phyloP scores from a whole-genome alignment of 306 rosid species.

The Pachyrhizus erosus region DNA sequence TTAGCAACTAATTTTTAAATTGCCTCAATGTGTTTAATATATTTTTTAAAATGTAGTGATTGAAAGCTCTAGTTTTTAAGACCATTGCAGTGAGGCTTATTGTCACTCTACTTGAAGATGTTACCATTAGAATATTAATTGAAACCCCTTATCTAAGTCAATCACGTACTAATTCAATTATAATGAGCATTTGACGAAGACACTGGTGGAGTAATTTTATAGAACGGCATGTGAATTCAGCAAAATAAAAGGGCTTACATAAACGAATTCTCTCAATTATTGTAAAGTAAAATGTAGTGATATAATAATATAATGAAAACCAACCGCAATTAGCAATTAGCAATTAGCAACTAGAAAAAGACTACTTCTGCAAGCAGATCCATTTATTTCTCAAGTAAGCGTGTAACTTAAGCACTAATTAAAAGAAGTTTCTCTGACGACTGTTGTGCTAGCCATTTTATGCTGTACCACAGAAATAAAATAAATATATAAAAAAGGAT shows the following conservation, averaged over 20 bases:
- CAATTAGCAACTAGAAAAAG: slow-evolving; percentile 31
- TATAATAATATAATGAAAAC: neutral
- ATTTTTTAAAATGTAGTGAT: no score
- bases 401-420: neutral
- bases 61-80: no score
- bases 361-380: slow-evolving; percentile 1
- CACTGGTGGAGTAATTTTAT: neutral
- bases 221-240: slow-evolving; percentile 9
- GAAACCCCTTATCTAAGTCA: slow-evolving; percentile 23
- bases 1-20: no score
- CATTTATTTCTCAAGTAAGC: slow-evolving; percentile 11
- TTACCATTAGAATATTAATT: neutral
- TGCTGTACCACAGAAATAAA: neutral
- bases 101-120: neutral
- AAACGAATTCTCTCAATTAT: slow-evolving; percentile 15
- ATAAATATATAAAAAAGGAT: neutral
- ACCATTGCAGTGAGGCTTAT: no score
- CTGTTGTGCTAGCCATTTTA: neutral
- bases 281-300: neutral
- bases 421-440: slow-evolving; percentile 3
- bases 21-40: no score
- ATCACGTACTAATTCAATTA: neutral
- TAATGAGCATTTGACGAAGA: slow-evolving; percentile 32
- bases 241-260: neutral
- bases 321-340: slow-evolving; percentile 6